Conservation (phyloP, 1,284 basidiomycete genomes). For the Volvariella surrecta region DNA sequence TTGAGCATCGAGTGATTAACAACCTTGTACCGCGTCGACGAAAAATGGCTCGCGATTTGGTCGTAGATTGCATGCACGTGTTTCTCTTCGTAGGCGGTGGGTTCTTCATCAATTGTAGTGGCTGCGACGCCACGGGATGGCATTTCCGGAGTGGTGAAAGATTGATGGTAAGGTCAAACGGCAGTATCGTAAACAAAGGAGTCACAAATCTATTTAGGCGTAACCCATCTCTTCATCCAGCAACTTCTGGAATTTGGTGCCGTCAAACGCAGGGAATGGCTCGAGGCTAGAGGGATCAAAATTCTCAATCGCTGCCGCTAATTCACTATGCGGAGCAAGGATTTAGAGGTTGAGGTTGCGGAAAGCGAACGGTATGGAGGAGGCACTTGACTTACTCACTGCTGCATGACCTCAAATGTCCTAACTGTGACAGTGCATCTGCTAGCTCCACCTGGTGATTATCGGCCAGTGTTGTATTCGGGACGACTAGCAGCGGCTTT, state of each 20-base stretch:
- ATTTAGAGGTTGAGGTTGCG: constrained; percentile 4
- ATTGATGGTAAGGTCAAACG: no score
- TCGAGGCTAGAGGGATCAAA: constrained; percentile 37
- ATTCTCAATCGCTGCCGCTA: constrained; percentile 39
- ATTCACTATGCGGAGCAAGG: constrained; percentile 29
- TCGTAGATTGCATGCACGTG: constrained; percentile 89
- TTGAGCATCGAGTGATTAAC: constrained; percentile 11
- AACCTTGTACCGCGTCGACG: constrained; percentile 93
- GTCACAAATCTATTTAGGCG: constrained; percentile 12
- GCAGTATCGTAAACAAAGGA: no score
- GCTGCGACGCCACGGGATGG: constrained; percentile 25
- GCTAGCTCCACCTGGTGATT: constrained; percentile 94
- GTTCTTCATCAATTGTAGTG: constrained; percentile 34
- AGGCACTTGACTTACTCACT: background rate
- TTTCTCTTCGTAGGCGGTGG: constrained; percentile 54
- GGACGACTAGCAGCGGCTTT: constrained; percentile 80
- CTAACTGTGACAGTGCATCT: constrained; percentile 49
- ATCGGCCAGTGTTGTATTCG: constrained; percentile 84
- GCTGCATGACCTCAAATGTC: constrained; percentile 57
- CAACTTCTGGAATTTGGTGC: constrained; percentile 52
- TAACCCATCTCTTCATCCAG: constrained; percentile 74
- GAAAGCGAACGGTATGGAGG: background rate
- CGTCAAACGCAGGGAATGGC: constrained; percentile 59
- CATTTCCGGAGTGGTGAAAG: background rate
- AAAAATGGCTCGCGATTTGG: constrained; percentile 87